phyloP scores from a whole-genome alignment of 129 eudicot species.

The Centella asiatica region DNA sequence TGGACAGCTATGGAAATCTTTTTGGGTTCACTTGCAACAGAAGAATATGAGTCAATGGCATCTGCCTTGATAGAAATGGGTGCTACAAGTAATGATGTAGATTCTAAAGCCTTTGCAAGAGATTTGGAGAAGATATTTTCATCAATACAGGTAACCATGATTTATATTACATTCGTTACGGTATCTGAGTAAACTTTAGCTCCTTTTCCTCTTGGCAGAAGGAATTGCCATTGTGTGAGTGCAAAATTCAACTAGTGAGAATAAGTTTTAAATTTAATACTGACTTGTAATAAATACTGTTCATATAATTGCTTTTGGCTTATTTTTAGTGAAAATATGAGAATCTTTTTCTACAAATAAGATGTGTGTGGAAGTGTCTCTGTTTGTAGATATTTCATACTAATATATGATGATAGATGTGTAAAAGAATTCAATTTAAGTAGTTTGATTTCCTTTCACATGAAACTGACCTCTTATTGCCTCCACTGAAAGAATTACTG shows the following conservation, averaged over 20 bases:
- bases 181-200: not conserved
- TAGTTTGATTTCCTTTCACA: not conserved
- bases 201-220: not conserved
- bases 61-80: constrained; percentile 93
- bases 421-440: not conserved
- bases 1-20: constrained; percentile 96
- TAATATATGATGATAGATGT: not conserved
- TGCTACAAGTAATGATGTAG: constrained; percentile 71
- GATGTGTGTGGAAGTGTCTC: not conserved
- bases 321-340: not conserved
- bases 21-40: constrained; percentile 73
- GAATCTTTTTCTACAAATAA: too few relatives aligned
- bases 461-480: too few relatives aligned
- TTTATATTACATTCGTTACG: too few relatives aligned
- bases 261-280: too few relatives aligned
- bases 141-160: constrained; percentile 58
- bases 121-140: constrained; percentile 91
- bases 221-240: too few relatives aligned
- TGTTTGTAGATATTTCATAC: not conserved
- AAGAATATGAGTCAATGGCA: constrained; percentile 90
- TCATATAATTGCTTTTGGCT: too few relatives aligned
- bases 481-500: too few relatives aligned
- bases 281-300: too few relatives aligned
- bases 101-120: constrained; percentile 74
- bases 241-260: too few relatives aligned